phyloP scores from a whole-genome alignment of 2,329 filamentous ascomycete species.

The Beauveria sp. region DNA sequence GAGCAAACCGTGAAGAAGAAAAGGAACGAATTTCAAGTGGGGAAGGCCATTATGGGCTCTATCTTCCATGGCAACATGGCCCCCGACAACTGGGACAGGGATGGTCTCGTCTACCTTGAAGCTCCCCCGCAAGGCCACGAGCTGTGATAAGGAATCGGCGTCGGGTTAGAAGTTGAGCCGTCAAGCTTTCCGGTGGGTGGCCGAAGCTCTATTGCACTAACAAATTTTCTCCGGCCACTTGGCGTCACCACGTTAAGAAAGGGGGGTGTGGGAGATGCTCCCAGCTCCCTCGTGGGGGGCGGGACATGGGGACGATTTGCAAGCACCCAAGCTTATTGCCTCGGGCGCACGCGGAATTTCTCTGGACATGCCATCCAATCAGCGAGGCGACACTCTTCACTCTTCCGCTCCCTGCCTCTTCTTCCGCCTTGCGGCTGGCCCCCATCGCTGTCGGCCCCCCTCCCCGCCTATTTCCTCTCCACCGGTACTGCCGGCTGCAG shows the following conservation, averaged over 20 bases:
- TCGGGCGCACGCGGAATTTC: no score
- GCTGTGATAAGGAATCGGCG: background rate
- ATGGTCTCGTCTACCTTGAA: no score
- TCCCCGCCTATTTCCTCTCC: background rate
- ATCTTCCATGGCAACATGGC: background rate
- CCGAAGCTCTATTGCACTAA: background rate
- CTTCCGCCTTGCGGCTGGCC: background rate
- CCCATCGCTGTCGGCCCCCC: background rate
- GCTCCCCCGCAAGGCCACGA: background rate
- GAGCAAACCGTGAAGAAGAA: background rate
- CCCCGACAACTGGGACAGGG: background rate
- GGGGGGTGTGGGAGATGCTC: no score
- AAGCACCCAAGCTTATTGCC: no score
- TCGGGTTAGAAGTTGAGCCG: slow-evolving; percentile 6
- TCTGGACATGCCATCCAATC: background rate
- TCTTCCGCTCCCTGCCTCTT: background rate
- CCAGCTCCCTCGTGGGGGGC: no score
- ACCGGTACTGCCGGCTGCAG: background rate
- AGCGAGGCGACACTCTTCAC: background rate
- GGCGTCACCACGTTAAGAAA: background rate
- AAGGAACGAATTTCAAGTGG: background rate
- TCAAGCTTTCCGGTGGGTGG: background rate
- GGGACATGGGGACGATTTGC: no score
- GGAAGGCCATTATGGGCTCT: background rate
- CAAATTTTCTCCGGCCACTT: background rate